Conservation (phyloP, 306 rosid species). For the Astragalus glycyphyllos region DNA sequence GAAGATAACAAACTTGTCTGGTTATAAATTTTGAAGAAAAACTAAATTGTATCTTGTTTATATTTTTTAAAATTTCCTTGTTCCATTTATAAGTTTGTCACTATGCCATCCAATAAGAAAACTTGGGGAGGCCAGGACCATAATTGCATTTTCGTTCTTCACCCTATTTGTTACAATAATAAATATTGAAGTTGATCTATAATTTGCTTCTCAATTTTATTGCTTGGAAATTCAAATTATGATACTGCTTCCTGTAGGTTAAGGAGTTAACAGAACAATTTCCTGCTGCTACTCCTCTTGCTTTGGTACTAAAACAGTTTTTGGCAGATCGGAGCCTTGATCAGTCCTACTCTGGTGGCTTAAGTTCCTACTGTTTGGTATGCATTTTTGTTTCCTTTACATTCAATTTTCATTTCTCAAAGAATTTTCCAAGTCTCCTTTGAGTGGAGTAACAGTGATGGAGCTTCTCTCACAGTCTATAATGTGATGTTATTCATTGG, state of each 20-base stretch:
- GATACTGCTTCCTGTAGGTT: slow-evolving; percentile 59
- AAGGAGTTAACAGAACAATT: slow-evolving; percentile 87
- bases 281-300: slow-evolving; percentile 93
- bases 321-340: slow-evolving; percentile 97
- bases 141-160: neutral
- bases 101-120: neutral
- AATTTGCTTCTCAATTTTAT: slow-evolving; percentile 6
- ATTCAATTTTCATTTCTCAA: slow-evolving; percentile 20
- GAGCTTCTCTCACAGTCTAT: slow-evolving; percentile 20
- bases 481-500: slow-evolving; percentile 17
- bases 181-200: slow-evolving; percentile 7
- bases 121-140: slow-evolving; percentile 1
- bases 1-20: slow-evolving; percentile 10
- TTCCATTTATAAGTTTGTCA: neutral
- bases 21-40: neutral
- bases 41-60: neutral
- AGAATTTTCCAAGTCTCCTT: slow-evolving; percentile 13
- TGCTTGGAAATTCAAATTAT: slow-evolving; percentile 38
- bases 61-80: neutral
- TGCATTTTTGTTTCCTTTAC: slow-evolving; percentile 42
- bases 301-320: slow-evolving; percentile 89
- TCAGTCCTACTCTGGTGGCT: slow-evolving; percentile 95
- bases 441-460: slow-evolving; percentile 15
- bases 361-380: slow-evolving; percentile 99
- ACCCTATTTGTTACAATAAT: slow-evolving; percentile 14